These are phyloP conservation scores for Aspergillus sclerotialis DNA, from an alignment of 2,329 filamentous ascomycete genomes.

Conservation along the genomic window DNA sequence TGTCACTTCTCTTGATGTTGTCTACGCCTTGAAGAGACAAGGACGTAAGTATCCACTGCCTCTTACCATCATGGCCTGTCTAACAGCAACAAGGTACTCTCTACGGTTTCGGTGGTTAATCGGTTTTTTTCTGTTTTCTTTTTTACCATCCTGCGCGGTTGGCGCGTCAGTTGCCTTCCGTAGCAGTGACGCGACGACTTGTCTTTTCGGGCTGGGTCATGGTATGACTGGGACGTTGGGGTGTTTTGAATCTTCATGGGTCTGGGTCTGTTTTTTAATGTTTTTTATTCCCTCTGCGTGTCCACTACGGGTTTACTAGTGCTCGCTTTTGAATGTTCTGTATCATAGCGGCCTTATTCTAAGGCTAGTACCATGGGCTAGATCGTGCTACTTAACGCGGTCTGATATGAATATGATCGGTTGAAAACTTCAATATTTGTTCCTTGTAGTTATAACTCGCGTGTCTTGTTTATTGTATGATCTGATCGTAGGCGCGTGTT, in stretches of 20 bases:
- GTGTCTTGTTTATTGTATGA: no score
- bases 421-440: constrained; percentile 8
- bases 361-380: constrained; percentile 28
- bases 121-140: constrained; percentile 22
- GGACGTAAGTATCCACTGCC: constrained; percentile 39
- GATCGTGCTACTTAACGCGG: constrained; percentile 20
- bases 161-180: constrained; percentile 23
- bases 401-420: constrained; percentile 32
- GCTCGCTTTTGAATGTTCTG: constrained; percentile 32
- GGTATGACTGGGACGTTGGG: constrained; percentile 40
- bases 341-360: constrained; percentile 36
- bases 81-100: constrained; percentile 50
- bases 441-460: neutral
- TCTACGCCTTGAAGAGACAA: constrained; percentile 59
- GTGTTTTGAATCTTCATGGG: constrained; percentile 38
- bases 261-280: constrained; percentile 37
- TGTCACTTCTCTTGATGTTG: constrained; percentile 52
- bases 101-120: constrained; percentile 85
- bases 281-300: constrained; percentile 31
- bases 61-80: neutral
- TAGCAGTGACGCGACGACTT: constrained; percentile 25
- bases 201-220: constrained; percentile 35
- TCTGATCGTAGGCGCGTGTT: no score
- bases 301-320: constrained; percentile 34
- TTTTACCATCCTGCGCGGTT: constrained; percentile 27